Evolutionary conservation across 2,329 filamentous ascomycete species (phyloP).

Genomic region (Diaporthe sp.): DNA sequence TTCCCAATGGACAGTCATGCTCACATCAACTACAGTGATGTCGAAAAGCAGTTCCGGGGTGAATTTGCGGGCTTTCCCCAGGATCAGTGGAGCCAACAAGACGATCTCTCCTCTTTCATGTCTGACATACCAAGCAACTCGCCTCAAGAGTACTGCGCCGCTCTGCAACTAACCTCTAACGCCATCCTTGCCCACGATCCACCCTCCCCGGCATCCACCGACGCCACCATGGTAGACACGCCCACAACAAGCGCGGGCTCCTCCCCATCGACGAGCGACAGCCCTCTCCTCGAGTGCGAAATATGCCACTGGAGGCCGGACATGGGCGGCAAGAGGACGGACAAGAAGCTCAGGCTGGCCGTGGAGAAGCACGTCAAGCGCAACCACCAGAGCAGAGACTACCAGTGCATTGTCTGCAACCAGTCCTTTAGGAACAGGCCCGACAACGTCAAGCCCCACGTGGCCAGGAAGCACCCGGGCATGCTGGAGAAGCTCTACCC

Average conservation of each 20-base stretch:
- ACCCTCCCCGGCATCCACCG: not conserved
- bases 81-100: not conserved
- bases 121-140: not conserved
- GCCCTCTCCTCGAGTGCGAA: not conserved
- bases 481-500: not conserved
- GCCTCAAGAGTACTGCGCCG: no score
- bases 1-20: not conserved
- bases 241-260: no score
- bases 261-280: accelerated
- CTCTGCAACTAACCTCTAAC: not conserved
- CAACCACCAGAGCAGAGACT: not conserved
- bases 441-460: constrained; percentile 25
- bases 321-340: not conserved
- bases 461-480: not conserved
- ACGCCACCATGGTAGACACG: not conserved
- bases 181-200: no score
- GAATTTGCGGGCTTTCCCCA: not conserved
- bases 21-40: not conserved
- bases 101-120: not conserved
- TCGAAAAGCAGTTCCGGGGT: no score
- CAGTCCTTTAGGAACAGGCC: not conserved
- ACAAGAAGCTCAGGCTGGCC: not conserved
- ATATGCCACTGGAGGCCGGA: not conserved
- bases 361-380: constrained; percentile 25
- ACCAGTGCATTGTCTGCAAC: not conserved